A percentile compares a stretch with the other conserved stretches of the same genome.
These are phyloP conservation scores for Phytophthora syringae DNA, from an alignment of 352 stramenopile genomes.

Conservation along the genomic window DNA sequence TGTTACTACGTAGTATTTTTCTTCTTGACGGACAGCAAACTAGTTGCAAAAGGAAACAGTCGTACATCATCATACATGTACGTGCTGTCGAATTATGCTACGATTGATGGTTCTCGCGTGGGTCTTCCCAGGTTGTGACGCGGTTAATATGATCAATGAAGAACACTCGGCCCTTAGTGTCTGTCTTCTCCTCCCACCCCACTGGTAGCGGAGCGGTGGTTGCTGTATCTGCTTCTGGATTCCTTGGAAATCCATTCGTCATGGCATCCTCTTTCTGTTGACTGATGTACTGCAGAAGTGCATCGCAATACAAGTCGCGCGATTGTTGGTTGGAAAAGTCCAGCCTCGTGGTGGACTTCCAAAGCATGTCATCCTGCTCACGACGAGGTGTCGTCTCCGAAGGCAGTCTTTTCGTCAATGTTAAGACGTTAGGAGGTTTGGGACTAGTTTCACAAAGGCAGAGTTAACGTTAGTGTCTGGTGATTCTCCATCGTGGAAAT, in stretches of 20 bases:
- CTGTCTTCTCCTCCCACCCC: slow-evolving; percentile 76
- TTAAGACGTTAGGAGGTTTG: slow-evolving; percentile 64
- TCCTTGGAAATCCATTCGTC: slow-evolving; percentile 4
- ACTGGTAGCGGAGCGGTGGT: slow-evolving; percentile 41
- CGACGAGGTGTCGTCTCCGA: slow-evolving; percentile 28
- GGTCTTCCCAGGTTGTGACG: slow-evolving; percentile 75
- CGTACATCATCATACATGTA: no score
- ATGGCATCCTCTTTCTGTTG: slow-evolving; percentile 65
- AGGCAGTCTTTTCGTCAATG: slow-evolving; percentile 40
- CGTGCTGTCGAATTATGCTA: slow-evolving; percentile 1
- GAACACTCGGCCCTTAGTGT: slow-evolving; percentile 71
- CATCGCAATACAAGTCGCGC: slow-evolving; percentile 72
- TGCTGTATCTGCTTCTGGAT: background rate
- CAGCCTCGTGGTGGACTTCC: slow-evolving; percentile 42
- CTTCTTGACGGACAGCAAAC: no score
- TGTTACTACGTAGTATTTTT: no score
- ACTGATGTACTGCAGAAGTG: slow-evolving; percentile 72
- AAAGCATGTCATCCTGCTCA: slow-evolving; percentile 27
- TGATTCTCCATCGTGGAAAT: background rate
- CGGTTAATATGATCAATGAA: slow-evolving; percentile 83
- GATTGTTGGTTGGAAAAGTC: slow-evolving; percentile 59
- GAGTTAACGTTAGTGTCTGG: background rate
- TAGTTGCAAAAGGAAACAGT: no score
- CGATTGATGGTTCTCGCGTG: slow-evolving; percentile 29
- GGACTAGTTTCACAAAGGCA: slow-evolving; percentile 36